phyloP scores from a whole-genome alignment of 164 flowering plant species.

The Nelumbo lutea region DNA sequence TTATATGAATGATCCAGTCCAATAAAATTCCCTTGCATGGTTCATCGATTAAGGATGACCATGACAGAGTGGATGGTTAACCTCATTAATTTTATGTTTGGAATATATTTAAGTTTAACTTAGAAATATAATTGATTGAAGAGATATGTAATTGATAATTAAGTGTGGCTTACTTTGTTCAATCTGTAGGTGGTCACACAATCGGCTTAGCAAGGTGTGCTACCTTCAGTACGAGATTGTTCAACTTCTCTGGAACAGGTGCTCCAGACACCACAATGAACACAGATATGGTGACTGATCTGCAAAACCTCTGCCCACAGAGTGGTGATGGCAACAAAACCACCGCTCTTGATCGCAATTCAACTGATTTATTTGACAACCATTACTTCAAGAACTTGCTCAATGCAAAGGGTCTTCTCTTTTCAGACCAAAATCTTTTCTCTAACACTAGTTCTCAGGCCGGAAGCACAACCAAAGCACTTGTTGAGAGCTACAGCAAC shows the following conservation, averaged over 20 bases:
- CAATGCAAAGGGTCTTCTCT: constrained; percentile 51
- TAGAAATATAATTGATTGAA: too few relatives aligned
- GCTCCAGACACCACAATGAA: constrained; percentile 61
- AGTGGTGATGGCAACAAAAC: constrained; percentile 55
- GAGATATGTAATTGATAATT: too few relatives aligned
- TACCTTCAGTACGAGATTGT: constrained; percentile 51
- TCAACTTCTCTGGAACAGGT: constrained; percentile 58
- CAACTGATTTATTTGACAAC: constrained; percentile 68
- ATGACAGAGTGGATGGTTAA: too few relatives aligned
- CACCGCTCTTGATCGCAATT: constrained; percentile 51
- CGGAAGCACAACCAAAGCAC: constrained; percentile 23
- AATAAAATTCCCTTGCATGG: too few relatives aligned
- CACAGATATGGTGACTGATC: constrained; percentile 29
- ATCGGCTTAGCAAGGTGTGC: constrained; percentile 69
- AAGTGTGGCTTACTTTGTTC: too few relatives aligned
- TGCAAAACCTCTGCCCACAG: constrained; percentile 54
- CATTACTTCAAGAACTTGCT: constrained; percentile 71
- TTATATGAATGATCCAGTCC: too few relatives aligned
- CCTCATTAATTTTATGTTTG: too few relatives aligned
- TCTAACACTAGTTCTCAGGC: constrained; percentile 20
- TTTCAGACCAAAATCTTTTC: constrained; percentile 58
- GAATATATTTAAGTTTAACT: too few relatives aligned
- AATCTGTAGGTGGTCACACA: constrained; percentile 61
- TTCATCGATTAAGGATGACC: too few relatives aligned
- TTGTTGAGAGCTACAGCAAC: constrained; percentile 51